Percentiles rank a stretch among this genome's conserved stretches.
Evolutionary conservation across 192 early-diverging fungal genomes (phyloP).

Genomic region (Funneliformis mosseae): DNA sequence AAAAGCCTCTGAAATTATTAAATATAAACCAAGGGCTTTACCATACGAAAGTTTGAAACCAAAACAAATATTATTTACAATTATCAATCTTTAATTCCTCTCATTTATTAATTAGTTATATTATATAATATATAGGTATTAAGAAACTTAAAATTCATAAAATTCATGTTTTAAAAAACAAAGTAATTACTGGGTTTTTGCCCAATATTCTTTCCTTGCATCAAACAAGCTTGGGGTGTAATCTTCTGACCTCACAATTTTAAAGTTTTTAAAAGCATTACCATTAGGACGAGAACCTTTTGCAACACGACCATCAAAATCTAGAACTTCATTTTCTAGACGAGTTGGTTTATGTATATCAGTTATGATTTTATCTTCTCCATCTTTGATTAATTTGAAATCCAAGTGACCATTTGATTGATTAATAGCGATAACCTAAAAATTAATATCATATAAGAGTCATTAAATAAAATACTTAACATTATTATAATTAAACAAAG

Average conservation of each 20-base stretch:
- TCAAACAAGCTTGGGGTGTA: conserved; percentile 12
- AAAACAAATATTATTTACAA: too few relatives aligned
- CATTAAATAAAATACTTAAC: not conserved
- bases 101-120: too few relatives aligned
- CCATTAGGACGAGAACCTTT: conserved; percentile 51
- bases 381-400: not conserved
- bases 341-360: conserved; percentile 43
- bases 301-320: conserved; percentile 44
- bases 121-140: too few relatives aligned
- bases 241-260: not conserved
- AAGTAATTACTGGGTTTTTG: not conserved
- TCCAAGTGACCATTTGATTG: not conserved
- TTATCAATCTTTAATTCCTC: too few relatives aligned
- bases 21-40: too few relatives aligned
- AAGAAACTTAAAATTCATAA: too few relatives aligned
- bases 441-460: not conserved
- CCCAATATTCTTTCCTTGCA: conserved; percentile 20
- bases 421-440: conserved; percentile 8
- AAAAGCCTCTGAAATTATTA: too few relatives aligned
- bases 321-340: conserved; percentile 47
- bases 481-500: not conserved
- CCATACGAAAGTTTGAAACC: too few relatives aligned
- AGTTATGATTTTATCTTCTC: not conserved
- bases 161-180: too few relatives aligned
- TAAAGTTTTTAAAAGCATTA: conserved; percentile 42